A percentile compares a stretch with the other conserved stretches of the same genome.
Evolutionary conservation across 2,329 filamentous ascomycete species (phyloP).

Genomic region (Colletotrichum acutatum): DNA sequence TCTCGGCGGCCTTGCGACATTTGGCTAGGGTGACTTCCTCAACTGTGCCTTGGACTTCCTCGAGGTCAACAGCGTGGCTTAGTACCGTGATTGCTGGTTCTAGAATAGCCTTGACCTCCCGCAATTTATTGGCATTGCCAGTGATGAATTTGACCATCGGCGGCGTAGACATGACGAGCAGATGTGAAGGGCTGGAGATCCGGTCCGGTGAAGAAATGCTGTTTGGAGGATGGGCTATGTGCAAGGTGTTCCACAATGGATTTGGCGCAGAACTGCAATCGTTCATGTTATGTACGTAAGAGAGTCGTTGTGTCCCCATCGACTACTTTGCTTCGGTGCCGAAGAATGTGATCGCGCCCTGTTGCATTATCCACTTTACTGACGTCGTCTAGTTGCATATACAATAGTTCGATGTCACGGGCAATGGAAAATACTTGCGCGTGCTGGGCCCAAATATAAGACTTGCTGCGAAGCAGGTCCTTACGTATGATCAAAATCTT

Average conservation of each 20-base stretch:
- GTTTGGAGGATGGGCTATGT: not conserved
- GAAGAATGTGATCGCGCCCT: not conserved
- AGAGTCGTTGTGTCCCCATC: not conserved
- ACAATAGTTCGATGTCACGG: not conserved
- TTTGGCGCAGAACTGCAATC: not conserved
- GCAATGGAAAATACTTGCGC: not conserved
- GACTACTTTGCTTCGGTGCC: not conserved
- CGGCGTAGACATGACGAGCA: conserved; percentile 51
- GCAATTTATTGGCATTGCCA: conserved; percentile 93
- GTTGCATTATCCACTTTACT: not conserved
- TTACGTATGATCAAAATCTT: not conserved
- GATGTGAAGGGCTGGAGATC: too few species aligned
- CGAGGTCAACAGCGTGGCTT: conserved; percentile 81
- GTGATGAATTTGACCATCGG: conserved; percentile 88
- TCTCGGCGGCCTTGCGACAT: conserved; percentile 82
- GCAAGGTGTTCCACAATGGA: not conserved
- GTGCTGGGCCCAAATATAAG: not conserved
- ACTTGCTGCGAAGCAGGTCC: not conserved
- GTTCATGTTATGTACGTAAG: not conserved
- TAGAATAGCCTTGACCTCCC: conserved; percentile 89
- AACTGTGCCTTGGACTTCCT: conserved; percentile 91
- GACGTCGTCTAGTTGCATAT: not conserved
- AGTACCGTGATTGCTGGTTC: conserved; percentile 77
- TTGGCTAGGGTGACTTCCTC: conserved; percentile 94
- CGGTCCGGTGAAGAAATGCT: not conserved